phyloP scores from a whole-genome alignment of 1,284 basidiomycete genomes.

The Rhizoctonia solani region DNA sequence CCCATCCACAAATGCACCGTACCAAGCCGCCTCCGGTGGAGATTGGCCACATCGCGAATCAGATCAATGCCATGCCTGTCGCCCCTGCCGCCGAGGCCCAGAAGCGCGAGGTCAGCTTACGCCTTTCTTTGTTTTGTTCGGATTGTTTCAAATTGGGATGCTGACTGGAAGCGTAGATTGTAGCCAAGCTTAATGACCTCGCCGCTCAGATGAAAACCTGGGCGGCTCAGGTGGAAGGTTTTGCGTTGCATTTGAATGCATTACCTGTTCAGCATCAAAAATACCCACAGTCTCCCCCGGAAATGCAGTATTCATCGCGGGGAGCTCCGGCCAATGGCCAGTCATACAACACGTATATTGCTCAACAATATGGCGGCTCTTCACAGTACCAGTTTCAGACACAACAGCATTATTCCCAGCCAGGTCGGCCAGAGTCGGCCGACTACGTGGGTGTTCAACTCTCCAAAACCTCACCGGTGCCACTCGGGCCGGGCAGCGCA shows the following conservation, averaged over 20 bases:
- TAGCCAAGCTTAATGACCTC: slow-evolving; percentile 32
- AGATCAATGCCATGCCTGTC: slow-evolving; percentile 24
- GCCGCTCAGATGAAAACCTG: slow-evolving; percentile 24
- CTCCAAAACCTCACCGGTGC: slow-evolving; percentile 1
- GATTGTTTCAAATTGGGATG: slow-evolving; percentile 1
- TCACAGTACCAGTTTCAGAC: slow-evolving; percentile 29
- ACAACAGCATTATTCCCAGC: slow-evolving; percentile 15
- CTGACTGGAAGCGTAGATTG: slow-evolving; percentile 8
- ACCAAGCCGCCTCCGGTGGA: slow-evolving; percentile 2
- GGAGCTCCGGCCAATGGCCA: background rate
- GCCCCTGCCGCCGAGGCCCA: slow-evolving; percentile 31
- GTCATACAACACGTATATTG: background rate
- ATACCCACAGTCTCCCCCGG: background rate
- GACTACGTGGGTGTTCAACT: background rate
- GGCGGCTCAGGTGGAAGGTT: slow-evolving; percentile 30
- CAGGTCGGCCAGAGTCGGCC: background rate
- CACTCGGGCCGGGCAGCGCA: background rate
- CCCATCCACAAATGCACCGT: background rate
- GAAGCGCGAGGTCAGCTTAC: slow-evolving; percentile 26
- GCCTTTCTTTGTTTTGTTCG: slow-evolving; percentile 9
- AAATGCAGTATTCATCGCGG: slow-evolving; percentile 4
- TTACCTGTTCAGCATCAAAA: background rate
- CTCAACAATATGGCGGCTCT: slow-evolving; percentile 6
- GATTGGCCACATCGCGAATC: slow-evolving; percentile 12
- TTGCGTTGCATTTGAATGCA: slow-evolving; percentile 7